Base-by-base conservation (phyloP, 164 flowering plant genomes). In the Kalanchoe fedtschenkoi region DNA sequence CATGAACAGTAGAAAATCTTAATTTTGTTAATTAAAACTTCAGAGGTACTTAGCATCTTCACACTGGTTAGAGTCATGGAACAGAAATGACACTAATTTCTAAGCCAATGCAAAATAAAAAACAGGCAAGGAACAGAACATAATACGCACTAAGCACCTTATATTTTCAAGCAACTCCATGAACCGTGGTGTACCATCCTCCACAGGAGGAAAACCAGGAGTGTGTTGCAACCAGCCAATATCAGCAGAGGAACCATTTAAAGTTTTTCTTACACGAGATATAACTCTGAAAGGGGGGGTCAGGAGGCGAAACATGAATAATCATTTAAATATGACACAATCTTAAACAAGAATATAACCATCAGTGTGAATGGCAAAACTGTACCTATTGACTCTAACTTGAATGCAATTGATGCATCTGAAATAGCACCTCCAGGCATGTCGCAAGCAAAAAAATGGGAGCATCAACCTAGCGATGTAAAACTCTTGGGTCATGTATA, bases 161-260 rank as follows among this genome's bases (percentile, higher is more conserved):
- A 87, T 76, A 32, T 19, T 67, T 55, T 76, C 68, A 68, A 89
- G 93, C 61, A 92, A 73, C 71, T 89, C 96, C 72, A 70, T 62
- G 65, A 84, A 92, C 75, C 88, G 85, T 51, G 74, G 21, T 43
- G 97, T 85, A 34, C 96, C 95, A 74, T 91, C 95, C 68, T 70
- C 71, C 41, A 82, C 86, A 47, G 85, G 83, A 66, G 84, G 76
- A 74, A 85, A 60, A 65, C 79, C 87, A 42, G 87, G 82, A 69
- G 74, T 68, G 17, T 60, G 61, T 51, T 83, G 95, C 79, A 91
- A 68, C 97, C 95, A 91, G 62, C 97, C 96, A 76, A 91, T 87
- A 74, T 91, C 95, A 74, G 75, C 81, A 55, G 90, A 75, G 65
- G 97, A 91, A 24, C 96, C 97, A 55, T 56, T 80, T 69, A 91